Conservation (phyloP, 768 basidiomycete genomes). For the Boletus reticuloceps region DNA sequence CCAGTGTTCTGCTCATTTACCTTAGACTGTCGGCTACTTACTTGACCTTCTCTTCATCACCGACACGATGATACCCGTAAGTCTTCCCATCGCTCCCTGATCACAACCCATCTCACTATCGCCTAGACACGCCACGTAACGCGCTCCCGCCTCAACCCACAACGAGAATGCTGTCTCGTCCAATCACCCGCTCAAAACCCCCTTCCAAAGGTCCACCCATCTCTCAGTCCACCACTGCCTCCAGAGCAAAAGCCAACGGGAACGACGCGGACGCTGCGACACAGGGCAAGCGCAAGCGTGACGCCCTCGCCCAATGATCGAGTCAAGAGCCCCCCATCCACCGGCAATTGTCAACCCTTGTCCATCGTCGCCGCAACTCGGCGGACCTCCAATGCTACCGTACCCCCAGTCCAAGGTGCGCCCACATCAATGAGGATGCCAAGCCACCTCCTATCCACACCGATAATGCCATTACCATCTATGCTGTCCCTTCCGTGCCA, state of each 20-base stretch:
- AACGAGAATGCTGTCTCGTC: slow-evolving; percentile 73
- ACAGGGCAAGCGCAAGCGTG: slow-evolving; percentile 71
- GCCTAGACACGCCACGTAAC: slow-evolving; percentile 62
- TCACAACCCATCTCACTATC: not conserved
- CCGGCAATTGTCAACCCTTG: slow-evolving; percentile 49
- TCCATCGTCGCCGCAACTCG: slow-evolving; percentile 49
- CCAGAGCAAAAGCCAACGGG: slow-evolving; percentile 36
- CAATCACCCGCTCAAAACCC: slow-evolving; percentile 60
- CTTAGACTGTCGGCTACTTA: too few relatives aligned
- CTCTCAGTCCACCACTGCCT: slow-evolving; percentile 33
- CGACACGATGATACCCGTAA: slow-evolving; percentile 43
- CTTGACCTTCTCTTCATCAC: slow-evolving; percentile 30
- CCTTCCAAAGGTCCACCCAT: slow-evolving; percentile 38
- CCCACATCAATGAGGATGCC: slow-evolving; percentile 29
- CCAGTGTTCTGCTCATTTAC: too few relatives aligned
- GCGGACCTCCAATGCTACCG: slow-evolving; percentile 33
- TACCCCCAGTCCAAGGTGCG: slow-evolving; percentile 18
- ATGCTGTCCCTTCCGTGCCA: slow-evolving; percentile 35
- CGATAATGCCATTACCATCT: slow-evolving; percentile 55
- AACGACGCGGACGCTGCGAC: slow-evolving; percentile 45
- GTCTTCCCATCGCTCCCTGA: slow-evolving; percentile 8
- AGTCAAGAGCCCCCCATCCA: slow-evolving; percentile 38
- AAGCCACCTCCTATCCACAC: slow-evolving; percentile 26
- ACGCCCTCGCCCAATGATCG: slow-evolving; percentile 69
- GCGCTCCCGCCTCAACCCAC: slow-evolving; percentile 49